Conservation (phyloP, 352 stramenopile species). For the Pseudoperonospora humuli region DNA sequence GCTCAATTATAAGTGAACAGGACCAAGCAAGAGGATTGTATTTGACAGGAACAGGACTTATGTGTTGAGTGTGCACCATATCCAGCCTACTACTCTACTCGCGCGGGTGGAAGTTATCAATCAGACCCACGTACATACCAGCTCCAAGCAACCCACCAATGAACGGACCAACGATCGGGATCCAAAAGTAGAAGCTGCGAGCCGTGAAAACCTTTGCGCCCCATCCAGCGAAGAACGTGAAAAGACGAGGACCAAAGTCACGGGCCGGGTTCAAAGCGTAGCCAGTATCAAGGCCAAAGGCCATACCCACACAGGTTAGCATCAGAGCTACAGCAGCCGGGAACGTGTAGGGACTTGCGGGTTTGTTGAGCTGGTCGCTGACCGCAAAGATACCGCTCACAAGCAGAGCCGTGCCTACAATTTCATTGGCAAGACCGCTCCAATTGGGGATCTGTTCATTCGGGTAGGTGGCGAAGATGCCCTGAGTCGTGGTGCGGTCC, state of each 20-base stretch:
- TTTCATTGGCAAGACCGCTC: constrained; percentile 33
- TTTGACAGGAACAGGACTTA: constrained; percentile 3
- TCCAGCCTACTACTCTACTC: constrained; percentile 8
- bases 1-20: too few species aligned
- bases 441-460: constrained; percentile 36
- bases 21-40: neutral
- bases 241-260: constrained; percentile 39
- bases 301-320: constrained; percentile 28
- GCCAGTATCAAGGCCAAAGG: constrained; percentile 28
- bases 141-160: constrained; percentile 27
- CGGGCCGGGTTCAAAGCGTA: constrained; percentile 36
- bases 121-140: constrained; percentile 25
- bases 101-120: constrained; percentile 27
- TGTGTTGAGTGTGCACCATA: constrained; percentile 1
- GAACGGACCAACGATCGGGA: constrained; percentile 32
- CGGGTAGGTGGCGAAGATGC: constrained; percentile 40
- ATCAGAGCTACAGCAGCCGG: constrained; percentile 25
- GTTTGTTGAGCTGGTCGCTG: constrained; percentile 33
- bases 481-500: constrained; percentile 21
- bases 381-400: constrained; percentile 36
- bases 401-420: constrained; percentile 34
- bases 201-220: constrained; percentile 32
- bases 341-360: constrained; percentile 24
- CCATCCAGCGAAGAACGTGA: constrained; percentile 35
- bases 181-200: constrained; percentile 30